Evolutionary conservation across 345 rosid genomes (phyloP), one percentile per base, ranked within the genome.

Genomic region (Syzygium oleosum): DNA sequence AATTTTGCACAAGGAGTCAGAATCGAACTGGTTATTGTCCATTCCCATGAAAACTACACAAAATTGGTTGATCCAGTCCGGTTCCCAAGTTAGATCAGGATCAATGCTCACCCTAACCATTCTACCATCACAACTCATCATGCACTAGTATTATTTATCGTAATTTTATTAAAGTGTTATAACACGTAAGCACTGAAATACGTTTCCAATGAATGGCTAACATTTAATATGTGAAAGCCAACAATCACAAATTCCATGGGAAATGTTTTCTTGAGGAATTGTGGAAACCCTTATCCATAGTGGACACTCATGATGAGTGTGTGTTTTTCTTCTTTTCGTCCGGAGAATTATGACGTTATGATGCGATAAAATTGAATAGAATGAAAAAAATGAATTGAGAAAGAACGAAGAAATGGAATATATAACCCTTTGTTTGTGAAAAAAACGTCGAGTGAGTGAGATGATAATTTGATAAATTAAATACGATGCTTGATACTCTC

Each of bases 11-110:
- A 56, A 56, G n/a, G 25, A 56, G 2, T 56, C 25, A n/a, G 5
- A 56, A 23, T 0, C 0, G 0, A 5, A 56, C n/a, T 56, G 25
- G n/a, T 56, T 56, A 56, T 56, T 56, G 2, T 5, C 12, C 0
- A 0, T 23, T 56, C 2, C 5, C n/a, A 56, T 56, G 6, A 5
- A 22, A 56, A 4, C 3, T 56, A 9, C n/a, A 22, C 12, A 0
- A 56, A 56, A 9, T 0, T 23, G 0, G 6, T 56, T 9, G 1
- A 5, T 56, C 13, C 13, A 0, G 10, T 56, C 61, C 61, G 23
- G 25, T 56, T 56, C 0, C 13, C n/a, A 55, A 23, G 13, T 12
- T 56, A 27, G 0, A 56, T 4, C 10, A 56, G 10, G 61, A 23
- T 56, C n/a, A 56, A 56, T 10, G 1, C 13, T 56, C n/a, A 9